These are phyloP conservation scores for Citrus inodora DNA, from an alignment of 345 rosid species.

Conservation along the genomic window DNA sequence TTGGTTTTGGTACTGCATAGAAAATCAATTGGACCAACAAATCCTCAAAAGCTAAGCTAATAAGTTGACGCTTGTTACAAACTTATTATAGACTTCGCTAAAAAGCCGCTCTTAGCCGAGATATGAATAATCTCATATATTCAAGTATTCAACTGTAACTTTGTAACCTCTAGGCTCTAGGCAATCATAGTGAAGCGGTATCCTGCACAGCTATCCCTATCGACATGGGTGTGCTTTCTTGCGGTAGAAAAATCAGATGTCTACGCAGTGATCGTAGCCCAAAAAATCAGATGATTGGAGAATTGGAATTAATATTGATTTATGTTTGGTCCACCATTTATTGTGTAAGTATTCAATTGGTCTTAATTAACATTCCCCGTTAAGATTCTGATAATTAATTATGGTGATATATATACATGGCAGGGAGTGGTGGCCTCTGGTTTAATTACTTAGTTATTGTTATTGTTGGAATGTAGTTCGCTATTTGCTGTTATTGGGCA, in stretches of 20 bases:
- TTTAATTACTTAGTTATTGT: constrained; percentile 16
- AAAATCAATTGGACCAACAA: too few species aligned
- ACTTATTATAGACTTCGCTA: background rate
- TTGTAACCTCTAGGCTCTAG: constrained; percentile 42
- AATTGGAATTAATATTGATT: constrained; percentile 47
- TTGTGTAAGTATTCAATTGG: constrained; percentile 34
- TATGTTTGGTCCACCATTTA: constrained; percentile 45
- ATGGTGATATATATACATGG: background rate
- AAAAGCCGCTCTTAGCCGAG: too few species aligned
- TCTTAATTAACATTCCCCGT: background rate
- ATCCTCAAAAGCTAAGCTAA: too few species aligned
- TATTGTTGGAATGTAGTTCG: too few species aligned
- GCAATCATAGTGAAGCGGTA: constrained; percentile 54
- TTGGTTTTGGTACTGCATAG: too few species aligned
- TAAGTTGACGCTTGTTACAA: background rate
- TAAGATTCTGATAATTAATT: background rate
- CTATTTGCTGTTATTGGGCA: too few species aligned
- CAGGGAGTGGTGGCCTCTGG: constrained; percentile 64
- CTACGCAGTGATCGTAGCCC: constrained; percentile 41
- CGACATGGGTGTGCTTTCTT: constrained; percentile 53
- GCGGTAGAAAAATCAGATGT: constrained; percentile 62
- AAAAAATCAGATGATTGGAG: constrained; percentile 45
- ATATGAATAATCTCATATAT: too few species aligned
- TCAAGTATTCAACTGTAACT: too few species aligned
- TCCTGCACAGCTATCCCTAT: constrained; percentile 59